A percentile compares a stretch with the other conserved stretches of the same genome.
phyloP scores from a whole-genome alignment of 148 eudicot genomes.

The Arbutus unedo region DNA sequence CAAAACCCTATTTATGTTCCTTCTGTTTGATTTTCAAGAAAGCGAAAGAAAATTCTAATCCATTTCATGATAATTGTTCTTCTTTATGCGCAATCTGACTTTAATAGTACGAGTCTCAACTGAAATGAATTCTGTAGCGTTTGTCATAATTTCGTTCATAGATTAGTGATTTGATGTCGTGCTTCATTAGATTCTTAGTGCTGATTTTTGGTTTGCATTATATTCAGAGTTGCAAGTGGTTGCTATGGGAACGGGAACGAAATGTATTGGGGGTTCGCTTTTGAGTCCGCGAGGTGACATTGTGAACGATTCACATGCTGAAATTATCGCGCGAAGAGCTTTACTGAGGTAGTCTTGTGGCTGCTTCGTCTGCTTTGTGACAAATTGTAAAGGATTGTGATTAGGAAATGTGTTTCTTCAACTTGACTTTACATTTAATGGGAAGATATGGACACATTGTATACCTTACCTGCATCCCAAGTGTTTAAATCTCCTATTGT shows the following conservation, averaged over 20 bases:
- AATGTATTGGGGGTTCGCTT: slow-evolving; percentile 64
- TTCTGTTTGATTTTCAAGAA: not conserved
- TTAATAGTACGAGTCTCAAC: not conserved
- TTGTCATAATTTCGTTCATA: not conserved
- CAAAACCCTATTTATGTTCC: not conserved
- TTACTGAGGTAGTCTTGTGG: slow-evolving; percentile 49
- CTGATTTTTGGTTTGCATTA: slow-evolving; percentile 9
- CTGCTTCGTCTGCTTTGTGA: not conserved
- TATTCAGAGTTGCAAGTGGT: slow-evolving; percentile 71
- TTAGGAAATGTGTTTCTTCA: too few relatives aligned
- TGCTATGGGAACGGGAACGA: slow-evolving; percentile 87
- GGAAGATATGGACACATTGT: too few relatives aligned
- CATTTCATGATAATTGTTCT: not conserved
- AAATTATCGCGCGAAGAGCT: slow-evolving; percentile 75
- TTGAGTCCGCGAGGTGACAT: slow-evolving; percentile 80
- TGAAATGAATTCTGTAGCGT: not conserved
- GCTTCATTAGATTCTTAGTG: not conserved
- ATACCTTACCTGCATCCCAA: too few relatives aligned
- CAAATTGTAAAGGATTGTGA: too few relatives aligned
- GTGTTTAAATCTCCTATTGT: too few relatives aligned
- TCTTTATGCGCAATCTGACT: not conserved
- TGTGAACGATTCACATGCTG: slow-evolving; percentile 93
- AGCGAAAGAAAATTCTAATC: not conserved
- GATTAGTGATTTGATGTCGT: not conserved
- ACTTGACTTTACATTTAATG: too few relatives aligned